These are phyloP conservation scores for Penicillium hordei DNA, from an alignment of 2,329 filamentous ascomycete species.

Conservation along the genomic window DNA sequence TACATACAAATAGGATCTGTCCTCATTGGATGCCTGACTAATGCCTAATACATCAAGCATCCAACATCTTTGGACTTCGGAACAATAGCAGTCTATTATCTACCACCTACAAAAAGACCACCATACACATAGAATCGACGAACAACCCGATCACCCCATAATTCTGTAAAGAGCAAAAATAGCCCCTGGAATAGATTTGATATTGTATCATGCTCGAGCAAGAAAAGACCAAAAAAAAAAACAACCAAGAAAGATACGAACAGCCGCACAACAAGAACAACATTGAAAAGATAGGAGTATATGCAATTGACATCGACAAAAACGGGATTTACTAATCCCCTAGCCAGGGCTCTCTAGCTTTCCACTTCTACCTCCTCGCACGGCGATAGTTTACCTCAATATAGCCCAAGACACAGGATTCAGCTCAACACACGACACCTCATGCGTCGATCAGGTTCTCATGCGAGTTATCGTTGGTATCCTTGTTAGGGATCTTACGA, in stretches of 20 bases:
- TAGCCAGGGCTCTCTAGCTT: neutral
- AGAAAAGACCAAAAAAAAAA: neutral
- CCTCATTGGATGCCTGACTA: no score
- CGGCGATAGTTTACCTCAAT: neutral
- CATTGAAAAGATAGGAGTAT: conserved; percentile 21
- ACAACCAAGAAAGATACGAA: neutral
- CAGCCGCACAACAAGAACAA: conserved; percentile 15
- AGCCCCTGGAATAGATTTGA: neutral
- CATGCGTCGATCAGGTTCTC: conserved; percentile 45
- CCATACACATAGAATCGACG: neutral
- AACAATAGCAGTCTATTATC: neutral
- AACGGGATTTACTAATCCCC: conserved; percentile 5
- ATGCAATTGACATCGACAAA: conserved; percentile 21
- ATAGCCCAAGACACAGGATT: neutral
- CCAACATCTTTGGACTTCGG: neutral
- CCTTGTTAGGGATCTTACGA: conserved; percentile 48
- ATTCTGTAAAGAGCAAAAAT: neutral
- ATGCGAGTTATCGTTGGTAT: conserved; percentile 47
- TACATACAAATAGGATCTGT: no score
- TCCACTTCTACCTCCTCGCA: neutral
- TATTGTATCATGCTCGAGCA: conserved; percentile 14
- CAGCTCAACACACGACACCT: conserved; percentile 9
- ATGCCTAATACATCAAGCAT: no score
- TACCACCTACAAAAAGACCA: neutral
- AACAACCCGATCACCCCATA: neutral